phyloP scores from a whole-genome alignment of 768 basidiomycete genomes.

The Leccinellum albellum region DNA sequence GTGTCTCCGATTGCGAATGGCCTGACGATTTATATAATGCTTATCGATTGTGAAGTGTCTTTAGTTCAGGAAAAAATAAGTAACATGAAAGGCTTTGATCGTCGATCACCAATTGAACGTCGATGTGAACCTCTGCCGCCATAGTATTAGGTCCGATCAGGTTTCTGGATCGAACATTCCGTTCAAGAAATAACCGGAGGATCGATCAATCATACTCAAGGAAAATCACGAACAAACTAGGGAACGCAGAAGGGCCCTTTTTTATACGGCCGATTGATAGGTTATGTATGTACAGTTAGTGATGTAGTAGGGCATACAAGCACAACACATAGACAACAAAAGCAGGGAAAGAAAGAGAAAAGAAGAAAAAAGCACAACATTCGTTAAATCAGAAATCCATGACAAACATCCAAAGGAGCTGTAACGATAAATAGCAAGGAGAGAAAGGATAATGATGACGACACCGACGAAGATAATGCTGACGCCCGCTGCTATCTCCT shows the following conservation, averaged over 20 bases:
- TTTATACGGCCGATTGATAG: background rate
- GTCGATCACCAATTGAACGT: no score
- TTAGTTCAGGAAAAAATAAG: no score
- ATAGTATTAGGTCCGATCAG: no score
- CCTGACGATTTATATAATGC: no score
- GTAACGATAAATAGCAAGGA: background rate
- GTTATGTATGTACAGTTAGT: background rate
- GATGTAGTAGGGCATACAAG: background rate
- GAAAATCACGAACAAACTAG: background rate
- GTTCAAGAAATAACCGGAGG: no score
- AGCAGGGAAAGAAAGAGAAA: background rate
- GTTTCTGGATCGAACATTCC: no score
- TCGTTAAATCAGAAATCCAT: background rate
- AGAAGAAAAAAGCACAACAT: background rate
- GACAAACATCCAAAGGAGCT: background rate
- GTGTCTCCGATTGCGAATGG: background rate
- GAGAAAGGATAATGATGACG: background rate
- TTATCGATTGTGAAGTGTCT: no score
- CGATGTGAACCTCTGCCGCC: no score
- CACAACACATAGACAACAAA: background rate
- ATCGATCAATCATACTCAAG: no score
- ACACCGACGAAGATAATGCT: background rate
- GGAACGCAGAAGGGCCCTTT: background rate
- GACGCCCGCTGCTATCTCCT: background rate
- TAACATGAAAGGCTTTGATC: no score